Base-by-base conservation (phyloP, 352 stramenopile species). In the Phytophthora pini region DNA sequence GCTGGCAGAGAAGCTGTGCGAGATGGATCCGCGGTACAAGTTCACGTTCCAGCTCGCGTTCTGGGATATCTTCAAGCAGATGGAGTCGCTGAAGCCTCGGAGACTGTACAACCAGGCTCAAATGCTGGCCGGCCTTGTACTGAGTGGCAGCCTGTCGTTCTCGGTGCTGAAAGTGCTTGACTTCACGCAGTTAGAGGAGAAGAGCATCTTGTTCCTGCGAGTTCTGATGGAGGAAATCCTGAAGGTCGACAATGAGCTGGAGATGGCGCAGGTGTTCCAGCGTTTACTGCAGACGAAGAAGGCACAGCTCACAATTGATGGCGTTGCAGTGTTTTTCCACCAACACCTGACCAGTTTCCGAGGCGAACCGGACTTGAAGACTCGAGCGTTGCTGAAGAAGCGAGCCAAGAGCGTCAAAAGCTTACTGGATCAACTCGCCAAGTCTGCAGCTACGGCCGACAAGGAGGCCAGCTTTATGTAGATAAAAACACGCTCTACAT, bases 31-130 rank as follows among this genome's bases (percentile, higher is more conserved):
- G 34, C 93, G 96, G 40, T 97, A 94, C 75, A 99, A 98, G 60
- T 99, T 99, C 65, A 98, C 94, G 17, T 90, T 98, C 48, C 96
- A 98, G 67, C 82, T 99, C 17, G 92, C 97, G 41, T 99, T 98
- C 70, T 99, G 96, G 97, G 97, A 99, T 77, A 74, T 85, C 38
- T 99, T 99, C 70, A 99, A 99, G 80, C 89, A 97, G 55, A 70
- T 93, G 40, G 74, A 87, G 60, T 71, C 74, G 40, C 81, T 98
- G 41, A 88, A 89, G 65, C 80, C 80, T 46, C 81, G 95, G 24
- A 94, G 93, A 61, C 76, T 93, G 52, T 97, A 93, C 61, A 98
- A 98, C 65, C 61, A 98, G 41, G 91, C 91, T 46, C 95, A 79
- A 62, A 92, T 90, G 82, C 84, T 89, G 55, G 93, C 81, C 50